Percentiles rank a stretch among this genome's conserved stretches.
These are phyloP conservation scores for Echites panduratus DNA, from an alignment of 257 asterid species.

Conservation along the genomic window DNA sequence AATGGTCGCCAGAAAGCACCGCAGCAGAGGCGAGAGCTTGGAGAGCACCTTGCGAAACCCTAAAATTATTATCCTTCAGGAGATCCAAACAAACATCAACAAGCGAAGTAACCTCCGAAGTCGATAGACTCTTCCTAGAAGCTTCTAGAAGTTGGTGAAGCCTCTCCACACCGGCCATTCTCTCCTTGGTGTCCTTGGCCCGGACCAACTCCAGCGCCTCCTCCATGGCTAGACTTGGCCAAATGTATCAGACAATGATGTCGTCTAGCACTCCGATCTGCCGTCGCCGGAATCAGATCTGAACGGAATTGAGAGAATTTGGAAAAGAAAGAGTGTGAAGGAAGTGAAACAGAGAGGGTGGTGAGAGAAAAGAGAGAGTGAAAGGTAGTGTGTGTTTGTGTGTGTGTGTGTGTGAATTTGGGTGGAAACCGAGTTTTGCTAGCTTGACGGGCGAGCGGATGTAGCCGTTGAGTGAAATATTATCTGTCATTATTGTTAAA, in stretches of 20 bases:
- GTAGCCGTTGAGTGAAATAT: conserved; percentile 5
- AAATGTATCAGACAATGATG: conserved; percentile 12
- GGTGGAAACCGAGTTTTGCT: conserved; percentile 27
- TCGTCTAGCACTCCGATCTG: conserved; percentile 50
- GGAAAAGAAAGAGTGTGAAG: conserved; percentile 6
- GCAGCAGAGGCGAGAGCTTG: conserved; percentile 97
- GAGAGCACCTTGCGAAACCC: conserved; percentile 90
- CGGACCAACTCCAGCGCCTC: conserved; percentile 92
- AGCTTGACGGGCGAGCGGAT: conserved; percentile 32
- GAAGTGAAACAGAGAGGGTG: conserved; percentile 21
- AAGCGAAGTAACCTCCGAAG: conserved; percentile 82
- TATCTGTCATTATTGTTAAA: conserved; percentile 15
- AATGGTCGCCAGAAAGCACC: conserved; percentile 92
- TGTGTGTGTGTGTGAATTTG: conserved; percentile 15
- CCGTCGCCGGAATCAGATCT: conserved; percentile 28
- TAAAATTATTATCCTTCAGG: conserved; percentile 89
- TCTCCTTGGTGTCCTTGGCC: conserved; percentile 97
- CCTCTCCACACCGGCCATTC: conserved; percentile 98
- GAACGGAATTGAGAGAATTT: conserved; percentile 14
- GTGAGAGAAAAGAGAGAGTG: conserved; percentile 17
- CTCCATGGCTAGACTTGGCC: conserved; percentile 48
- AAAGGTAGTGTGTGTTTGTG: conserved; percentile 17
- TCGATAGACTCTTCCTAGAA: conserved; percentile 58
- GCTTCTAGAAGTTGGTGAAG: conserved; percentile 92
- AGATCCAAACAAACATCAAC: conserved; percentile 93